phyloP scores from a whole-genome alignment of 2,329 filamentous ascomycete genomes.

The Cryphonectria radicalis region DNA sequence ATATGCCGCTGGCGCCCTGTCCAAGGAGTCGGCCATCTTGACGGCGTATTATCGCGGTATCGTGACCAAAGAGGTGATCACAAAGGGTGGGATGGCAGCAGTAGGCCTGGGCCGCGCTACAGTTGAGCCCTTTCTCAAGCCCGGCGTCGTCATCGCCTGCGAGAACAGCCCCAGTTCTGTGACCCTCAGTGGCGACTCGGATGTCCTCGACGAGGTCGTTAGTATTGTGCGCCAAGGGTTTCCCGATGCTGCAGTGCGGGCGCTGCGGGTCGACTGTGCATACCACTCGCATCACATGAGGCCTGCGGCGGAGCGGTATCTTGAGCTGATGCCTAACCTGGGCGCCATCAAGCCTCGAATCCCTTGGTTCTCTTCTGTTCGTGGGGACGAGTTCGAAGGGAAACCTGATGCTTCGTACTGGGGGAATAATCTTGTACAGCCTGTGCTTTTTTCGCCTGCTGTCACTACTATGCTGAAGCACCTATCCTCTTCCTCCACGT shows the following conservation, averaged over 20 bases:
- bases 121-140: constrained; percentile 8
- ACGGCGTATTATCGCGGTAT: background rate
- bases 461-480: constrained; percentile 1
- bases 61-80: background rate
- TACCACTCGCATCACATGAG: constrained; percentile 31
- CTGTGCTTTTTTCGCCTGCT: constrained; percentile 31
- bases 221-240: constrained; percentile 31
- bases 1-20: constrained; percentile 15
- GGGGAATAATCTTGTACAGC: constrained; percentile 35
- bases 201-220: constrained; percentile 36
- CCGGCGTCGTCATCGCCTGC: constrained; percentile 13
- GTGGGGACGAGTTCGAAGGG: background rate
- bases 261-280: constrained; percentile 32
- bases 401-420: constrained; percentile 29
- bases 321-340: background rate
- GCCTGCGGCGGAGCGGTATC: background rate
- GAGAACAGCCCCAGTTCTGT: constrained; percentile 35
- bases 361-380: constrained; percentile 10
- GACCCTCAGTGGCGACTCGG: constrained; percentile 37
- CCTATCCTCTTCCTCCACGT: background rate
- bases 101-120: background rate
- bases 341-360: background rate
- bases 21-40: background rate
- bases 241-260: constrained; percentile 33
- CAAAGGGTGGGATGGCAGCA: constrained; percentile 9